Conservation (phyloP, 208 protist genomes). For the Crithidia thermophila region DNA sequence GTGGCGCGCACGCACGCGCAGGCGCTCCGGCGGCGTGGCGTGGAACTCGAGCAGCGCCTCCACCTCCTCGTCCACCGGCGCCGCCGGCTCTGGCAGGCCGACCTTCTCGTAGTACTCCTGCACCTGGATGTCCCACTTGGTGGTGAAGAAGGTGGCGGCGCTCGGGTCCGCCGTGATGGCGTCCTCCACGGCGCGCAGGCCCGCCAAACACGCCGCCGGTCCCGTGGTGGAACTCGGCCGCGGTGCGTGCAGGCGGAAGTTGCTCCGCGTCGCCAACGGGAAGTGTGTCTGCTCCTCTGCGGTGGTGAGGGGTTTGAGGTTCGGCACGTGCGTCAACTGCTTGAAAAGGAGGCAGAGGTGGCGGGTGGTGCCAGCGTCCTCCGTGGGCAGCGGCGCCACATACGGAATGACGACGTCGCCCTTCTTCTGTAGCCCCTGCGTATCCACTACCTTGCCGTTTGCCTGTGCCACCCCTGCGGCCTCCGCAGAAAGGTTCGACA, state of each 20-base stretch:
- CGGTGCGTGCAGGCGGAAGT: conserved; percentile 69
- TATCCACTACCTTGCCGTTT: conserved; percentile 17
- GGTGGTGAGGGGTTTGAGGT: conserved; percentile 31
- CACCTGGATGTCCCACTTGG: conserved; percentile 93
- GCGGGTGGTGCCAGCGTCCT: conserved; percentile 88
- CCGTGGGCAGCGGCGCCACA: conserved; percentile 84
- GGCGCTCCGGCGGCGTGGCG: conserved; percentile 43
- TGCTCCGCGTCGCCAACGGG: conserved; percentile 41
- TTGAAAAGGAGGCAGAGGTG: conserved; percentile 86
- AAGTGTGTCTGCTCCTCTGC: conserved; percentile 58
- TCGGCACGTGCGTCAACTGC: conserved; percentile 45
- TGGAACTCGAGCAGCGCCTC: conserved; percentile 86
- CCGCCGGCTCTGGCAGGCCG: conserved; percentile 76
- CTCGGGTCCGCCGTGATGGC: conserved; percentile 54
- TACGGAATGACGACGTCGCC: conserved; percentile 86
- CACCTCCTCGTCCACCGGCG: conserved; percentile 74
- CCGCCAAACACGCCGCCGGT: conserved; percentile 27
- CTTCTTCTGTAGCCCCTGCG: conserved; percentile 20
- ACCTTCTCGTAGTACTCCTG: conserved; percentile 89
- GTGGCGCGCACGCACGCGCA: conserved; percentile 87
- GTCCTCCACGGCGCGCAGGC: conserved; percentile 59
- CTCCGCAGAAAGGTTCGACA: conserved; percentile 59
- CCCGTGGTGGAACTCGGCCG: neutral
- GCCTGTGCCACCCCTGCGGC: conserved; percentile 3
- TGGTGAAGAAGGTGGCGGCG: conserved; percentile 88